Base-by-base conservation (phyloP, 202 grass and related monocot species). In the Zoysia matrella region DNA sequence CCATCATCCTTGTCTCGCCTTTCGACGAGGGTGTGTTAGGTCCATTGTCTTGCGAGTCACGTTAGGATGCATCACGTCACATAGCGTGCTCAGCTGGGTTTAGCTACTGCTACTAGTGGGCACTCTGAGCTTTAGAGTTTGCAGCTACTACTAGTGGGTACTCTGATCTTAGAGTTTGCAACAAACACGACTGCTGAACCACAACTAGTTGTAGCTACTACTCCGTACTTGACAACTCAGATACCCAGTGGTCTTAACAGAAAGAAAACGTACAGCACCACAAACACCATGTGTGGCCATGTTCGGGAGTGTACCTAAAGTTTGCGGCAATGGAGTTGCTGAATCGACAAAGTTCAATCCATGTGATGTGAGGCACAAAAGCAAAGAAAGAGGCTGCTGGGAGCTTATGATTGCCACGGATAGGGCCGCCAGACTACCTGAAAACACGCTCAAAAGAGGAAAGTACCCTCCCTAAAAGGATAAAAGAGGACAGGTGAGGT, bases 381-480 rank as follows among this genome's bases (percentile, higher is more conserved):
- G 16, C 76, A 54, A 66, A 40, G 49, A 76, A 76, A 89, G 30
- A 36, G 30, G 77, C 41, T 55, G 57, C 30, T 36, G 50, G 16
- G 11, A 63, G 8, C 77, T 72, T 43, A 57, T 58, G 45, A 52
- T 74, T 71, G 52, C 16, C 6, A 56, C 5, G 54, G 51, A 70
- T 76, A 86, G 30, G 72, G 47, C 6, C 72, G 63, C 41, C 54
- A 11, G 69, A 48, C 72, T 50, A 54, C 76, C 71, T 2, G 52
- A 46, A 73, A 78, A 78, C 1, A 50, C 50, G 13, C 61, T 18
- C 48, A 54, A 72, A 85, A 36, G 16, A 7, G 8, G 40, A 56
- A 47, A 8, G 52, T 8, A 1, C n/a, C n/a, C 44, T 9, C 15
- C 42, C 47, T 50, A 42, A 52, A 85, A 65, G 60, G 72, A 6